Conservation (phyloP, 2,329 filamentous ascomycete genomes). For the Zasmidium citrigriseum region DNA sequence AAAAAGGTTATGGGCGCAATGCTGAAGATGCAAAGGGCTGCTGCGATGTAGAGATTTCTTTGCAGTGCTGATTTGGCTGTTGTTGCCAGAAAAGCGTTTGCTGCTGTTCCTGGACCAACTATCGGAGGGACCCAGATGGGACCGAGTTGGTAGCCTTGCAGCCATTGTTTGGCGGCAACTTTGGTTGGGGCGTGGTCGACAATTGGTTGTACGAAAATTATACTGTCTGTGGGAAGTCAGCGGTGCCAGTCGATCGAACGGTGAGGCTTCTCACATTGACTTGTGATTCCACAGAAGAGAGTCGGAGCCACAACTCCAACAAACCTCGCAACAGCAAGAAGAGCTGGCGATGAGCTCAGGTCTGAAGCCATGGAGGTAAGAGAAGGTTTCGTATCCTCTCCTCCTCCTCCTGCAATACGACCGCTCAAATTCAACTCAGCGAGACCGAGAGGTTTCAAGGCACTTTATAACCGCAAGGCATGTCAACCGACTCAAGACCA, state of each 20-base stretch:
- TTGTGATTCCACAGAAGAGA: slow-evolving; percentile 26
- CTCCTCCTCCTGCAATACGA: neutral
- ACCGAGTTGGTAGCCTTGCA: slow-evolving; percentile 41
- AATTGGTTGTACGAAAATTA: slow-evolving; percentile 40
- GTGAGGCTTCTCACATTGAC: slow-evolving; percentile 19
- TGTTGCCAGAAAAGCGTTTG: slow-evolving; percentile 34
- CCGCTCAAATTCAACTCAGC: no score
- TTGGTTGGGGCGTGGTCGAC: slow-evolving; percentile 35
- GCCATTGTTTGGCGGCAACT: slow-evolving; percentile 42
- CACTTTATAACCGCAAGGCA: no score
- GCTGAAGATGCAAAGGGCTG: slow-evolving; percentile 29
- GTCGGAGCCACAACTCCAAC: slow-evolving; percentile 26
- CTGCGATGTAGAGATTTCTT: slow-evolving; percentile 28
- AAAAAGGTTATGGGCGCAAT: slow-evolving; percentile 41
- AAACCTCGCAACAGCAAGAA: slow-evolving; percentile 16
- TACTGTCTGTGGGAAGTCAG: slow-evolving; percentile 31
- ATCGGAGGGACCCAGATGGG: slow-evolving; percentile 40
- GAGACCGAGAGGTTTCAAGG: no score
- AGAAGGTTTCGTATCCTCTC: no score
- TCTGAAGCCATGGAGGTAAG: no score
- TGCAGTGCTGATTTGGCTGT: neutral
- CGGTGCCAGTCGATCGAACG: slow-evolving; percentile 8
- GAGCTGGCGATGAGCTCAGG: neutral
- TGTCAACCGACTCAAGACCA: no score
- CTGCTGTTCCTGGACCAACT: slow-evolving; percentile 35